These are phyloP conservation scores for Trichoderma breve DNA, from an alignment of 2,329 filamentous ascomycete species.

Conservation along the genomic window DNA sequence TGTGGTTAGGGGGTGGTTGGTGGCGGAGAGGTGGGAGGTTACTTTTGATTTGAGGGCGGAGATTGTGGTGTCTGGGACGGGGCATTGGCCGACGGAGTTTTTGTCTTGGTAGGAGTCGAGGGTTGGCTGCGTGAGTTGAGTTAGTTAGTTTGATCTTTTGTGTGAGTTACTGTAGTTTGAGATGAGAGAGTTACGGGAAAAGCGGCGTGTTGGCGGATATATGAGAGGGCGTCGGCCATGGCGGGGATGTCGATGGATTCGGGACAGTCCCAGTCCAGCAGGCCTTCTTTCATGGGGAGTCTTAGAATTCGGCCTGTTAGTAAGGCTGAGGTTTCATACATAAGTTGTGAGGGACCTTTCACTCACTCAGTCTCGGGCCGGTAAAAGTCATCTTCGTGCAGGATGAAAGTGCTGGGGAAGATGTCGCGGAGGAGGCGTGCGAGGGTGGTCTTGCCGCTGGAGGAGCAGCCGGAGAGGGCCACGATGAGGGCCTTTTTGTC, in stretches of 20 bases:
- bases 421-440: slow-evolving; percentile 79
- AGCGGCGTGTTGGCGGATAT: slow-evolving; percentile 67
- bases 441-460: slow-evolving; percentile 92
- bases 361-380: slow-evolving; percentile 67
- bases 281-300: slow-evolving; percentile 54
- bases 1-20: slow-evolving; percentile 36
- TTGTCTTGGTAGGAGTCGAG: slow-evolving; percentile 52
- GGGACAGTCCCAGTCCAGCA: slow-evolving; percentile 91
- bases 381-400: slow-evolving; percentile 98
- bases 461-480: slow-evolving; percentile 85
- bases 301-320: too few species aligned
- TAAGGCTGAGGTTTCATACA: too few species aligned
- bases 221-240: slow-evolving; percentile 63
- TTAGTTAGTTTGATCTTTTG: not conserved
- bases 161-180: too few species aligned
- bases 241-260: slow-evolving; percentile 70
- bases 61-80: slow-evolving; percentile 50
- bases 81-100: slow-evolving; percentile 57
- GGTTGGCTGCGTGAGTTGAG: slow-evolving; percentile 26
- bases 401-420: slow-evolving; percentile 74
- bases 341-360: slow-evolving; percentile 28
- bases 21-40: slow-evolving; percentile 43
- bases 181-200: slow-evolving; percentile 52
- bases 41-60: slow-evolving; percentile 47
- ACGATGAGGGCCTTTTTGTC: slow-evolving; percentile 58